A percentile compares a stretch with the other conserved stretches of the same genome.
Conservation (phyloP, 306 rosid genomes). For the Dryas drummondii region DNA sequence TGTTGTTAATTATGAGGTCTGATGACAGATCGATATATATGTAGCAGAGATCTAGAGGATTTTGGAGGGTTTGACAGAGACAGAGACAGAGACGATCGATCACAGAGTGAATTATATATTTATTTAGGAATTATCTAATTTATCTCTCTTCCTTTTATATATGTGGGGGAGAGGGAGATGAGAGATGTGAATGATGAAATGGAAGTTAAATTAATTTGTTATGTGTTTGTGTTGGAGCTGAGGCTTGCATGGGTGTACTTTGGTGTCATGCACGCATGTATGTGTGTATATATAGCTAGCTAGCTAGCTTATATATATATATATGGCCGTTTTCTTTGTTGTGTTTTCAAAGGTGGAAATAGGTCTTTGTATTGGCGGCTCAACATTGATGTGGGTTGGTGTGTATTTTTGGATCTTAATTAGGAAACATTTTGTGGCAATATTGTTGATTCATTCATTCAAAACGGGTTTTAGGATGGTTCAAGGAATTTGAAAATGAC, state of each 20-base stretch:
- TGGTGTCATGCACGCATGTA: constrained; percentile 22
- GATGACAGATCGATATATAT: too few relatives aligned
- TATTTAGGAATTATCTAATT: too few relatives aligned
- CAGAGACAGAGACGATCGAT: background rate
- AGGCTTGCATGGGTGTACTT: constrained; percentile 33
- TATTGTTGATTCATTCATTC: background rate
- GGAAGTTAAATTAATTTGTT: constrained; percentile 7
- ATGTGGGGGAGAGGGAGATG: constrained; percentile 1
- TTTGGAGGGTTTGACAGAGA: background rate
- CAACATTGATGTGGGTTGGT: constrained; percentile 2
- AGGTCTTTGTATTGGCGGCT: constrained; percentile 6
- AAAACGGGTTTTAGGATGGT: too few relatives aligned
- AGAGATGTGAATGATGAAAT: background rate
- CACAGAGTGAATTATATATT: background rate
- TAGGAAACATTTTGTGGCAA: background rate
- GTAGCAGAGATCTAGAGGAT: background rate
- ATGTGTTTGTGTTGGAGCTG: constrained; percentile 20
- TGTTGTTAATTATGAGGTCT: background rate
- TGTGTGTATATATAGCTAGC: too few relatives aligned
- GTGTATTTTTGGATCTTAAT: constrained; percentile 11
- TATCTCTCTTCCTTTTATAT: constrained; percentile 16
- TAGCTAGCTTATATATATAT: too few relatives aligned
- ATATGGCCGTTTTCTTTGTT: constrained; percentile 11
- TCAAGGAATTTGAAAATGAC: too few relatives aligned
- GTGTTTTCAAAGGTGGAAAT: constrained; percentile 19